Percentiles rank a stretch among this genome's conserved stretches.
Conservation (phyloP, 176 grass and related monocot species). For the Tillandsia leiboldiana region DNA sequence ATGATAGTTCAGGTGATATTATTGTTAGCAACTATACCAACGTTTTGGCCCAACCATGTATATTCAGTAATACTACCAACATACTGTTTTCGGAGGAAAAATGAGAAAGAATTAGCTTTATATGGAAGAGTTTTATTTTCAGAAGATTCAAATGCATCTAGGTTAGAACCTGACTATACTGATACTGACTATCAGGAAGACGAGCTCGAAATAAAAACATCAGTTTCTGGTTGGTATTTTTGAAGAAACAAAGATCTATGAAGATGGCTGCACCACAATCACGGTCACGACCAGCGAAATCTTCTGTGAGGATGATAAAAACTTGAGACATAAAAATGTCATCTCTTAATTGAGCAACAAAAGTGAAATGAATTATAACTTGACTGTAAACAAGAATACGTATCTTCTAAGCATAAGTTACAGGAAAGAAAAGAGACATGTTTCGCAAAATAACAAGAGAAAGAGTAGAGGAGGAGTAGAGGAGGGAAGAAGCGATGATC, state of each 20-base stretch:
- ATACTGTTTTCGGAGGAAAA: conserved; percentile 54
- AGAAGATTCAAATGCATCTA: conserved; percentile 21
- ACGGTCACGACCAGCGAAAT: conserved; percentile 77
- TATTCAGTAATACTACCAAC: conserved; percentile 3
- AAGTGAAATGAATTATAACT: conserved; percentile 26
- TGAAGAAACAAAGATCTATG: conserved; percentile 79
- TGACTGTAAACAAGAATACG: conserved; percentile 47
- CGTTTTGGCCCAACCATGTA: not conserved
- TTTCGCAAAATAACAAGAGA: conserved; percentile 18
- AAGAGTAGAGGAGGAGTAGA: conserved; percentile 8
- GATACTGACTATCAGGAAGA: conserved; percentile 26
- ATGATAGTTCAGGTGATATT: no score
- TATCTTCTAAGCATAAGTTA: conserved; percentile 24
- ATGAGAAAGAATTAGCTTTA: conserved; percentile 72
- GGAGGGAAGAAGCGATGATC: conserved; percentile 19
- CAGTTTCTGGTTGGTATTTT: conserved; percentile 17
- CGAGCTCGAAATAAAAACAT: conserved; percentile 23
- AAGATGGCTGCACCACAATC: conserved; percentile 55
- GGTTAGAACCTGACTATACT: conserved; percentile 14
- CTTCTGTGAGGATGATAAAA: conserved; percentile 27
- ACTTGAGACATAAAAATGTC: conserved; percentile 9
- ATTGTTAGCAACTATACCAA: no score
- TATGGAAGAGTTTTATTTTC: conserved; percentile 59
- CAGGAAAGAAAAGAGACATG: conserved; percentile 22
- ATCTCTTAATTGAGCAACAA: conserved; percentile 4